Evolutionary conservation across 192 early-diverging fungal species (phyloP), one percentile per base, ranked within the genome.

Genomic region (Allomyces arbusculus): DNA sequence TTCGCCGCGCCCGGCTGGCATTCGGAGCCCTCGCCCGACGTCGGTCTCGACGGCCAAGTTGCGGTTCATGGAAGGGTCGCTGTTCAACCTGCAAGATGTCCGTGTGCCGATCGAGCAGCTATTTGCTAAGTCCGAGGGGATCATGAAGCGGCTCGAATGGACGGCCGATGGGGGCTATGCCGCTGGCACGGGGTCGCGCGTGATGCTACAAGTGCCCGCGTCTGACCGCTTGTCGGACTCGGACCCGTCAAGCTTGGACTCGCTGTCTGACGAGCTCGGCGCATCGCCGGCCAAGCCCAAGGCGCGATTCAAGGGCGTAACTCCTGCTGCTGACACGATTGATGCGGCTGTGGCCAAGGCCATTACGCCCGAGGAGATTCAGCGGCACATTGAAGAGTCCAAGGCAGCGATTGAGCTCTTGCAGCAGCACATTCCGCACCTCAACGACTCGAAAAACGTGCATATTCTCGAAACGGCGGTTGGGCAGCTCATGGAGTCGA

Each of bases 361-460:
- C 33, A 40, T 58, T 3, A 20, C 50, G 50, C 16, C 50, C 20
- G 20, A 65, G 20, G 64, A 24, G 33, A 33, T 65, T 40, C 64
- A 65, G 44, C 23, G 44, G 20, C 26, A 28, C 23, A 65, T 44
- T 23, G 64, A 44, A 28, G 44, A 44, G 10, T 33, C 28, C 40
- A 44, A 44, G 44, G 25, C 25, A 2, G 44, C 20, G 6, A 65
- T 44, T 4, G 64, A 65, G 23, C 20, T 40, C 25, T 23, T 65
- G 26, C 33, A 44, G 10, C 28, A n/a, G 26, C 64, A 58, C 20
- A 58, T 58, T n/a, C 50, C 50, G 16, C 50, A 58, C 50, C 16
- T 58, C 50, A 58, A 20, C 23, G 26, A 44, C 64, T 44, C 64
- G 3, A 33, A 65, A 16, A 65, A 65, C 64, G 44, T 44, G 25